These are phyloP conservation scores for Colletotrichum sp. DNA, from an alignment of 2,329 filamentous ascomycete genomes.

Conservation along the genomic window DNA sequence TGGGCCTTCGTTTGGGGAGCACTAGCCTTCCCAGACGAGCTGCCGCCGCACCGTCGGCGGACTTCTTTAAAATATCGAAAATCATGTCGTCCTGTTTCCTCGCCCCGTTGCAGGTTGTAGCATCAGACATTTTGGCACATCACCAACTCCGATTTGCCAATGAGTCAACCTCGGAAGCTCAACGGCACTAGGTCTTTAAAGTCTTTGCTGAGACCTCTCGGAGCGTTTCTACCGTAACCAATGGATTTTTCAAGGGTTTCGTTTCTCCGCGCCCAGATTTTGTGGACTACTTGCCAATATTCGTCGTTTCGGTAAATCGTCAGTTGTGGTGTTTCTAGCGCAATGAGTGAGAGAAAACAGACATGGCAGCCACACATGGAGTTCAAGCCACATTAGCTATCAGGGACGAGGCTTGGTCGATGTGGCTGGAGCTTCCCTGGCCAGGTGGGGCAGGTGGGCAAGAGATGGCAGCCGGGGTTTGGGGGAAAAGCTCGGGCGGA, in stretches of 20 bases:
- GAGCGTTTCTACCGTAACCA: not conserved
- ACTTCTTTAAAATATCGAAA: constrained; percentile 54
- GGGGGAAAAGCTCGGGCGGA: not conserved
- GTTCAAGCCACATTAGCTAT: not conserved
- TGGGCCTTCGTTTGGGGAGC: constrained; percentile 64
- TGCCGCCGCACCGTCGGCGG: constrained; percentile 41
- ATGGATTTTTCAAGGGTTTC: not conserved
- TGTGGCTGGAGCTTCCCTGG: not conserved
- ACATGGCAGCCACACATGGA: not conserved
- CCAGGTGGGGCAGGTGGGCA: not conserved
- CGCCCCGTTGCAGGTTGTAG: constrained; percentile 17
- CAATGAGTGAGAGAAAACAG: not conserved
- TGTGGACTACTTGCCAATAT: not conserved
- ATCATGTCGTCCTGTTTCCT: constrained; percentile 32
- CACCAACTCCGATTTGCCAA: not conserved
- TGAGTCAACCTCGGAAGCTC: not conserved
- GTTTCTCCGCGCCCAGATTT: not conserved
- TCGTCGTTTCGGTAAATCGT: not conserved
- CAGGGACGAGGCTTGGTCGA: not conserved
- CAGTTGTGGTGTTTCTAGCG: constrained; percentile 13
- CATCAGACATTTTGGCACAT: constrained; percentile 24
- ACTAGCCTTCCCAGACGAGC: constrained; percentile 73
- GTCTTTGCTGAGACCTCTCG: not conserved
- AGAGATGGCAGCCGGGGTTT: not conserved
- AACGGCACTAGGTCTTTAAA: not conserved